Conservation (phyloP, 805 yeast genomes). For the Spathaspora arborariae region DNA sequence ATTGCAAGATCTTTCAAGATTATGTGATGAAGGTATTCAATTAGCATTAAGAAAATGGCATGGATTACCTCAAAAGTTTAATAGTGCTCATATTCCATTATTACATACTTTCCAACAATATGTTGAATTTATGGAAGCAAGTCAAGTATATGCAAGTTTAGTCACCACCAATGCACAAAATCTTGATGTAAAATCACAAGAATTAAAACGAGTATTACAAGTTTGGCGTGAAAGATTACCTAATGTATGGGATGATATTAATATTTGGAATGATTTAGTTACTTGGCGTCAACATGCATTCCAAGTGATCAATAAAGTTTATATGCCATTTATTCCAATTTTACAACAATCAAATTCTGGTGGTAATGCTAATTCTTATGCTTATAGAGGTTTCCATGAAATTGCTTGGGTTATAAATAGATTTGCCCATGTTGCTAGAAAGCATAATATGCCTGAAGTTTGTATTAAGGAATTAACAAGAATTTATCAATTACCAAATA, state of each 20-base stretch:
- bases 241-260: conserved; percentile 95
- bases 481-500: conserved; percentile 93
- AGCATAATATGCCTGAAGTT: conserved; percentile 95
- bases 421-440: conserved; percentile 97
- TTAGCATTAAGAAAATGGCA: conserved; percentile 90
- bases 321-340: conserved; percentile 87
- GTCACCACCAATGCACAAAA: conserved; percentile 90
- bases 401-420: conserved; percentile 98
- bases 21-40: conserved; percentile 96
- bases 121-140: conserved; percentile 96
- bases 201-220: conserved; percentile 86
- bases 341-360: conserved; percentile 65
- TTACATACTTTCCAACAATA: conserved; percentile 95
- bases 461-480: conserved; percentile 89
- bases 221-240: conserved; percentile 99
- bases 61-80: conserved; percentile 72
- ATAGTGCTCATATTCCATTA: conserved; percentile 83
- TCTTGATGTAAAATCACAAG: conserved; percentile 89
- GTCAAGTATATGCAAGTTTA: conserved; percentile 85
- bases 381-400: conserved; percentile 97
- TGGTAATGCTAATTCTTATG: conserved; percentile 82
- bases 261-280: conserved; percentile 94
- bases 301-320: conserved; percentile 90
- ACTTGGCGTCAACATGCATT: conserved; percentile 99
- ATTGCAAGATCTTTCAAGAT: conserved; percentile 75